These are phyloP conservation scores for Blastocystis sp. DNA, from an alignment of 352 stramenopile species.

Conservation along the genomic window DNA sequence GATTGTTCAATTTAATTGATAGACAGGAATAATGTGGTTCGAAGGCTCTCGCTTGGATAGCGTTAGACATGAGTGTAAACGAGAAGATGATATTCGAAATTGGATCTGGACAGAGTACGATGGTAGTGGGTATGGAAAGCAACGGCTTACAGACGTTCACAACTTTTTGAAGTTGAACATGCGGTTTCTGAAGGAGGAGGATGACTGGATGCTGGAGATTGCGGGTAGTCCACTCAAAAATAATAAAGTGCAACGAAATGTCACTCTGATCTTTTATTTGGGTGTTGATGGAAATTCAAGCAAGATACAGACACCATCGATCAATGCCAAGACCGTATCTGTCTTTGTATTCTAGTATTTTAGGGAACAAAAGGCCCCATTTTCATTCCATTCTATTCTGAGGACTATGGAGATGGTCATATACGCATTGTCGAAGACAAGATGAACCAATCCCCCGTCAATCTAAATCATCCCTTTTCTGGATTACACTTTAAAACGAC, in stretches of 20 bases:
- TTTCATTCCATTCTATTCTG: neutral
- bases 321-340: neutral
- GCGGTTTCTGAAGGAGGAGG: slow-evolving; percentile 13
- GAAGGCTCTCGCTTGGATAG: slow-evolving; percentile 28
- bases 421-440: neutral
- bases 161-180: neutral
- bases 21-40: slow-evolving; percentile 56
- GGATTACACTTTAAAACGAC: neutral
- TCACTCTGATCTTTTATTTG: slow-evolving; percentile 18
- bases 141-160: slow-evolving; percentile 15
- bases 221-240: neutral
- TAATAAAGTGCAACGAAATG: neutral
- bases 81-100: slow-evolving; percentile 1
- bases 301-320: neutral
- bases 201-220: neutral
- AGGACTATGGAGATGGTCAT: neutral
- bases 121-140: neutral
- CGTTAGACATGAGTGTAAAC: slow-evolving; percentile 37
- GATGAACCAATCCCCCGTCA: neutral
- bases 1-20: neutral
- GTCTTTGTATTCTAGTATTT: neutral
- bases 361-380: neutral
- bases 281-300: neutral
- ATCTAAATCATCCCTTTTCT: slow-evolving; percentile 45
- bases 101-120: slow-evolving; percentile 33